Conservation (phyloP, 2,329 filamentous ascomycete species). For the Cytospora mali region DNA sequence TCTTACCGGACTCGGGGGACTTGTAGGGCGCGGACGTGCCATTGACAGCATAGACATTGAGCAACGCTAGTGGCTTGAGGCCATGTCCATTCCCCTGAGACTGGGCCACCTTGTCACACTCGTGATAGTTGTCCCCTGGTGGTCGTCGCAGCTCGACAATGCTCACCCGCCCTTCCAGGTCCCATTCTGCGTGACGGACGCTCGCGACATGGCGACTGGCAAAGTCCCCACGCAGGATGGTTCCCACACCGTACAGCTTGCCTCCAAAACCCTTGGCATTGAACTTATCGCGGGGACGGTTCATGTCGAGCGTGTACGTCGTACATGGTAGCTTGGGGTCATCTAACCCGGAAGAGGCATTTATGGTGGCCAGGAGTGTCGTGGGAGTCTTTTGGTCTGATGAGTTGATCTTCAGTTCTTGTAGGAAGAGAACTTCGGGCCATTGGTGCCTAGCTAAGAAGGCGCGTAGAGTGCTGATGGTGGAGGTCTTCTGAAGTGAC, state of each 20-base stretch:
- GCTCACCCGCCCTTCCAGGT: slow-evolving; percentile 54
- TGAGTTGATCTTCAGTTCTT: slow-evolving; percentile 33
- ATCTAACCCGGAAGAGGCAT: slow-evolving; percentile 24
- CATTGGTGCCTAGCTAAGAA: slow-evolving; percentile 34
- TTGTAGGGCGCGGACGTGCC: slow-evolving; percentile 52
- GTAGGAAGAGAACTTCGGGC: slow-evolving; percentile 35
- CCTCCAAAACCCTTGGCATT: slow-evolving; percentile 54
- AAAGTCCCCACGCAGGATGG: slow-evolving; percentile 50
- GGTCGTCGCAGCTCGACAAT: slow-evolving; percentile 42
- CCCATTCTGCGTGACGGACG: slow-evolving; percentile 50
- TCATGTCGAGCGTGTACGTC: slow-evolving; percentile 42
- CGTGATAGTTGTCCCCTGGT: not conserved
- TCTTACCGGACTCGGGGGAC: slow-evolving; percentile 44
- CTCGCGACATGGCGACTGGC: slow-evolving; percentile 32
- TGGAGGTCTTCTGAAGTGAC: not conserved
- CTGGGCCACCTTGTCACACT: not conserved
- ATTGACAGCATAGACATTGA: slow-evolving; percentile 58
- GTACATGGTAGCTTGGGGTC: slow-evolving; percentile 14
- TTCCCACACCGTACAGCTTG: slow-evolving; percentile 55
- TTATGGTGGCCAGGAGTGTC: slow-evolving; percentile 29
- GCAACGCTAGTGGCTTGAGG: slow-evolving; percentile 41
- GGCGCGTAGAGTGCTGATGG: slow-evolving; percentile 25
- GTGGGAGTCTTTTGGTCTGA: slow-evolving; percentile 24
- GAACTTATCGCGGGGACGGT: slow-evolving; percentile 49
- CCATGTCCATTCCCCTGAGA: not conserved